Evolutionary conservation across 441 rosid species (phyloP), one percentile per base, ranked within the genome.

Genomic region (Raphanus hybrid): DNA sequence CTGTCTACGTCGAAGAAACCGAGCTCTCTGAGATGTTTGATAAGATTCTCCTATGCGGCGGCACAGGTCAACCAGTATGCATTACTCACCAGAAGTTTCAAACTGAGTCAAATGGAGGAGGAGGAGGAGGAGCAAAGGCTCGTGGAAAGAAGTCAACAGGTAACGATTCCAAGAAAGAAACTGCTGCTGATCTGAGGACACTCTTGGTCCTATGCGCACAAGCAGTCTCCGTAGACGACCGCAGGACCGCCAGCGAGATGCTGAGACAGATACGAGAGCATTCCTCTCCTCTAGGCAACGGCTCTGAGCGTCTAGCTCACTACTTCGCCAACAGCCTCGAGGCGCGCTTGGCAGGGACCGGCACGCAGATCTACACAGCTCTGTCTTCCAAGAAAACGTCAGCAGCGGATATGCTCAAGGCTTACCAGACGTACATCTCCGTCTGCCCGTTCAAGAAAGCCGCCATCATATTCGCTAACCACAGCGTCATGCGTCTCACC

Each of bases 311-410:
- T 45, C 61, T 89, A 66, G 95, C 98, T 67, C 96, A 89, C 65
- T 83, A 71, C 74, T 93, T 93, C 67, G 92, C 92, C 4, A 84
- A 88, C 71, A 91, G 86, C 32, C 92, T 93, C 10, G 90, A 93
- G 80, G 96, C 97, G 32, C 92, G 97, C 20, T 66, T 93, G 67
- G 88, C 83, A 9, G 93, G 98, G 41, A 87, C 89, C 2, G 96
- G 98, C 71, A 73, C 89, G 18, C 94, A 89, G 78, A 79, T 85
- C 23, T 87, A 81, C 69, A 79, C 82, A 5, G 81, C 88, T 12
- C 57, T 89, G 54, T 78, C 83, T 67, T 75, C 84, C 26, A 82
- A 86, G 72, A 86, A 78, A 69, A 74, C 67, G 5, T 90, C 91
- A n/a, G 87, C 92, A 20, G 81, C 87, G 0, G 89, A 86, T 34